Evolutionary conservation across 495 filamentous ascomycete species (phyloP), one percentile per base, ranked within the genome.

Genomic region (Hypoxylon fragiforme): DNA sequence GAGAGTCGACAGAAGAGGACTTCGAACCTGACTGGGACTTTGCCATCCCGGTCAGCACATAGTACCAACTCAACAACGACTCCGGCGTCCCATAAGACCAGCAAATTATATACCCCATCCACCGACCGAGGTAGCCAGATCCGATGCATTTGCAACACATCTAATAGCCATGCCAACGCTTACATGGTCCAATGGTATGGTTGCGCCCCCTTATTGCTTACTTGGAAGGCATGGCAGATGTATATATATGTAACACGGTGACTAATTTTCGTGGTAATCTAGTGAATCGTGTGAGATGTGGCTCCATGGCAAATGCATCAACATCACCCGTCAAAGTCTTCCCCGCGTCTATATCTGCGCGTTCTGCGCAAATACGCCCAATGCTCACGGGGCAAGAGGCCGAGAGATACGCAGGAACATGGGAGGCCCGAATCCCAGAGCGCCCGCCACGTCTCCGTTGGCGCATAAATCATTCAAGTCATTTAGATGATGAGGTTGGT

Each of bases 231-330:
- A n/a, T n/a, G n/a, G n/a, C n/a, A n/a, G n/a, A n/a, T n/a, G n/a
- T n/a, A 28, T 28, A 9, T 9, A 28, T 24, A 3, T 24, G 37
- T 54, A 44, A 41, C 12, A 22, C 30, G 12, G n/a, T 53, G 42
- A 22, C 58, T 55, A 46, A 60, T 37, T 11, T n/a, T n/a, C n/a
- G n/a, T n/a, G n/a, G 57, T 58, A 44, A 49, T 19, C 3, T 61
- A 92, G 91, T 71, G 86, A 91, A 73, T 91, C 90, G 3, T 96
- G 91, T 70, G 86, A 83, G 31, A 86, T 91, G 70, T 92, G 86
- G 84, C 80, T 92, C 21, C 91, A 96, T 63, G 86, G 84, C 4
- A 79, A 79, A 60, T 96, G 91, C 64, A 79, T 92, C 24, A 85
- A 87, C 13, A 76, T 92, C 18, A 85, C 85, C 49, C 74, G 77